Conservation (phyloP, 768 basidiomycete species). For the Serendipita sp. region DNA sequence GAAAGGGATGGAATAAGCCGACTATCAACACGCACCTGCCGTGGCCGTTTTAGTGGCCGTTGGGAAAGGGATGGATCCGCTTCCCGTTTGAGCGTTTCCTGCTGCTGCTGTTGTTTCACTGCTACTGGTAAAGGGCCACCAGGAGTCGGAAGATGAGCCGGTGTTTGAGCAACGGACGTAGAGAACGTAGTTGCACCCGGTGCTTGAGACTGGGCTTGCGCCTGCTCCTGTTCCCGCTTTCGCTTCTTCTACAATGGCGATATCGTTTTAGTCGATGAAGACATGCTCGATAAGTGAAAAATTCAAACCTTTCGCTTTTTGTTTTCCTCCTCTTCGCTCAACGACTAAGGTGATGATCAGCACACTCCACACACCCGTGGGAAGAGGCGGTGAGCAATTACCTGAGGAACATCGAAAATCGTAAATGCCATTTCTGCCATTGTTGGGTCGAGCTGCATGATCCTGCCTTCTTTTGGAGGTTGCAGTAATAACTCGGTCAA, state of each 20-base stretch:
- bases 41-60: not conserved
- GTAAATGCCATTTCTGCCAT: conserved; percentile 3
- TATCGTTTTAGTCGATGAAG: not conserved
- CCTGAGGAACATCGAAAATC: conserved; percentile 3
- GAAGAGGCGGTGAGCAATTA: not conserved
- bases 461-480: conserved; percentile 5
- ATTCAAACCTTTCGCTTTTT: conserved; percentile 4
- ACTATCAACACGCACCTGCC: not conserved
- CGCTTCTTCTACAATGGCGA: not conserved
- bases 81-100: not conserved
- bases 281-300: not conserved
- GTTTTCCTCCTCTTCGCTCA: conserved; percentile 5
- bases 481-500: not conserved
- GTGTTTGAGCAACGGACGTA: not conserved
- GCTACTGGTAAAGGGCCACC: not conserved
- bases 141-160: conserved; percentile 3
- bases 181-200: too few species aligned
- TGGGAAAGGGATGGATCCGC: not conserved
- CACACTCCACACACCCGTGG: not conserved
- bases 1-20: too few species aligned
- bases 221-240: conserved; percentile 3
- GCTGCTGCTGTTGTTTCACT: not conserved
- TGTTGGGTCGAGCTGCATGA: not conserved
- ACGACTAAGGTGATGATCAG: not conserved
- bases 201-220: not conserved